These are phyloP conservation scores for Sclerotinia trifoliorum DNA, from an alignment of 2,329 filamentous ascomycete genomes.

Conservation along the genomic window DNA sequence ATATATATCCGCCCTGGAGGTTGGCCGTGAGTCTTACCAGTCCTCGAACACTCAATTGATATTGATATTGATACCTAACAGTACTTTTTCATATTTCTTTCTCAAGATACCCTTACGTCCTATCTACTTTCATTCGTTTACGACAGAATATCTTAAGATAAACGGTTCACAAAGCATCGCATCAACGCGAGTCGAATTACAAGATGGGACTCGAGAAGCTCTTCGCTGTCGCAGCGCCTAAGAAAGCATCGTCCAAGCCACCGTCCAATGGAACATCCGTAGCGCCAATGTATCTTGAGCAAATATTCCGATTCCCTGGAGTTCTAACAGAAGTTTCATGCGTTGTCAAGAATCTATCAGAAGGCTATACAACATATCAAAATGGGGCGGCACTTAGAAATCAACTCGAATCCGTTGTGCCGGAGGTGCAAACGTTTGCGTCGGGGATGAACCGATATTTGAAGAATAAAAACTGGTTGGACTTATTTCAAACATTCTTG, in stretches of 20 bases:
- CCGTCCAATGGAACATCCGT: background rate
- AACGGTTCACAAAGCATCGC: background rate
- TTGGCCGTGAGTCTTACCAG: background rate
- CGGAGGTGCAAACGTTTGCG: constrained; percentile 21
- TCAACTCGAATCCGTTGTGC: constrained; percentile 19
- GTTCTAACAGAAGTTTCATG: constrained; percentile 20
- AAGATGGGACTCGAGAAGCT: constrained; percentile 20
- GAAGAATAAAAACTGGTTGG: constrained; percentile 21
- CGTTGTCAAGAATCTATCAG: constrained; percentile 21
- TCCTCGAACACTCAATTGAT: background rate
- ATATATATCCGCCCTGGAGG: constrained; percentile 7
- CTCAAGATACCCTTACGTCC: background rate
- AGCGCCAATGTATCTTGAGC: constrained; percentile 4
- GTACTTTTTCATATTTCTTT: background rate
- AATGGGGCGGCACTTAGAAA: constrained; percentile 22
- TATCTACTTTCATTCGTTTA: background rate
- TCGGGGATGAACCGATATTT: constrained; percentile 22
- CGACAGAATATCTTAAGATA: background rate
- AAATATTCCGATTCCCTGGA: constrained; percentile 21
- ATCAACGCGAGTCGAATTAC: background rate
- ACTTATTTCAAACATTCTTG: constrained; percentile 20
- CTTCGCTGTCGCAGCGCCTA: constrained; percentile 12
- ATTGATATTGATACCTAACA: constrained; percentile 7
- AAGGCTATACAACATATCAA: constrained; percentile 23
- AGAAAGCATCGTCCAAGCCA: constrained; percentile 15